phyloP scores from a whole-genome alignment of 176 grass and related monocot species.

The sorghum (Sorghum bicolor) region DNA sequence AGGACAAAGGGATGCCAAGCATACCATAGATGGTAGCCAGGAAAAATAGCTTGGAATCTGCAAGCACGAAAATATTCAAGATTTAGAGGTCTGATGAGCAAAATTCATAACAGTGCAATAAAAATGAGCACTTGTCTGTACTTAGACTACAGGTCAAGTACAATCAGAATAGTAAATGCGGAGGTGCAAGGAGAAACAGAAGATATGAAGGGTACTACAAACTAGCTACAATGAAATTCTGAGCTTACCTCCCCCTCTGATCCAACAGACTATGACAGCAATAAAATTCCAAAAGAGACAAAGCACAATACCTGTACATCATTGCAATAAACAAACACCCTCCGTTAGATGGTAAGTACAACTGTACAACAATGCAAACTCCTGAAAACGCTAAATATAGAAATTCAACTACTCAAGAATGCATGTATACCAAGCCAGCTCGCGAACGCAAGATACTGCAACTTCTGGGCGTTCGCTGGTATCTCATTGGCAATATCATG shows the following conservation, averaged over 20 bases:
- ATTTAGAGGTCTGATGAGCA: constrained; percentile 3
- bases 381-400: neutral
- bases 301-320: constrained; percentile 74
- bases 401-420: neutral
- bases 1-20: constrained; percentile 79
- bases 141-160: constrained; percentile 12
- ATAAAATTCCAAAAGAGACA: constrained; percentile 87
- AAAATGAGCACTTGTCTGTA: neutral
- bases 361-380: neutral
- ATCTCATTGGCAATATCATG: constrained; percentile 93
- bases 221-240: constrained; percentile 13
- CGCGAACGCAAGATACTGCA: constrained; percentile 88
- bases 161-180: neutral
- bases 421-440: constrained; percentile 68
- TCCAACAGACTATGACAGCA: constrained; percentile 87
- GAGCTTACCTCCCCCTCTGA: constrained; percentile 87
- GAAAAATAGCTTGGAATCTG: constrained; percentile 92
- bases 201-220: neutral
- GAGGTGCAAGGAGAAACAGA: neutral
- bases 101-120: neutral
- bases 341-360: neutral
- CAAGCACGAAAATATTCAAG: constrained; percentile 4
- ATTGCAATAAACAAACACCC: neutral
- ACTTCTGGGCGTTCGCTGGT: constrained; percentile 71
- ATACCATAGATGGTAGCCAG: constrained; percentile 87